Base-by-base conservation (phyloP, 2,329 filamentous ascomycete genomes). In the Truncatella angustata region DNA sequence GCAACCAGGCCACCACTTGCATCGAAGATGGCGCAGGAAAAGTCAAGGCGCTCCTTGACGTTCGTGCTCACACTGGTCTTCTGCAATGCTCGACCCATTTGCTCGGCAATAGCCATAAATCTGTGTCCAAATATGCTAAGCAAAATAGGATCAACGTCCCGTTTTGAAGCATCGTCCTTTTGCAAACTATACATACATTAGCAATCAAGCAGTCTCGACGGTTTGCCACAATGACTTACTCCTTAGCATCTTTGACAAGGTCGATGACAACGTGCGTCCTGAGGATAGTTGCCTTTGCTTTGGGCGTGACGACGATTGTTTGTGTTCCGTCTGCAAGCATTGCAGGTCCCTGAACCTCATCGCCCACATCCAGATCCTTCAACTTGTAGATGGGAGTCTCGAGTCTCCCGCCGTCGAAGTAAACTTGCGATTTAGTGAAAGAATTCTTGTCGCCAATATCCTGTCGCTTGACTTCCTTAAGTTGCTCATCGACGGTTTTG, bases 251-350 rank as follows among this genome's bases (percentile, higher is more conserved):
- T 43, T 85, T 84, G 50, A 86, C 82, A 36, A 94, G 81, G 58
- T 96, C 91, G 63, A 97, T 92, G 5, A 97, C 80, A 6, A 97
- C 90, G 62, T 96, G 93, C 0, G 91, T 96, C 56, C 90, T 80
- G 16, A 96, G 85, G 28, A 96, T 78, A 21, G 91, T 72, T 0
- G 92, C 93, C 20, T 84, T 82, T 2, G 91, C 83, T 26, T 81
- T 82, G 0, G 92, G 93, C 0, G 90, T 89, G 3, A 97, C 85
- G 0, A 97, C 90, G 56, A 97, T 94, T 0, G 93, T 97, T 70
- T 97, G 93, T 1, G 89, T 92, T 7, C 87, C 87, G 63, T 93
- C 92, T 2, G 90, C 90, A 53, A 96, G 80, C 70, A 96, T 90
- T 0, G 91, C 91, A 1, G 92, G 92, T 0, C 92, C 92, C 45